Evolutionary conservation across 2,329 filamentous ascomycete species (phyloP).

Genomic region (Cryphonectria naterciae): DNA sequence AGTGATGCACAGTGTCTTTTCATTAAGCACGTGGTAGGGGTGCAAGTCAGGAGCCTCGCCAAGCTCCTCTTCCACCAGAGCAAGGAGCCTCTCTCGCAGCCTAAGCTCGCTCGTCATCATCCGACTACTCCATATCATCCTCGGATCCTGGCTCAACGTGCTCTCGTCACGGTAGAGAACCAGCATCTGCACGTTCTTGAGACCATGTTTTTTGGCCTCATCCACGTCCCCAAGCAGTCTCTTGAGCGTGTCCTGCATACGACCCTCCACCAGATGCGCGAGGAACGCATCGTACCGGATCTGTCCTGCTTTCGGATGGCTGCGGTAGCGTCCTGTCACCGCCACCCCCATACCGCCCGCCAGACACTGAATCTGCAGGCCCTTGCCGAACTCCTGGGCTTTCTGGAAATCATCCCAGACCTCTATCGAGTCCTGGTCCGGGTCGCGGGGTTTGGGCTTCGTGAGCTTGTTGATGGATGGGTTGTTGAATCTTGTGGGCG

Average conservation of each 20-base stretch:
- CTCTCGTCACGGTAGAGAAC: conserved; percentile 17
- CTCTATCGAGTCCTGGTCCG: not conserved
- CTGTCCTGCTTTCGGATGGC: conserved; percentile 4
- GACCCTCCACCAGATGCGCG: conserved; percentile 13
- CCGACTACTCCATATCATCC: conserved; percentile 12
- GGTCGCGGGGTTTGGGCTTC: conserved; percentile 8
- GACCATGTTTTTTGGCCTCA: conserved; percentile 6
- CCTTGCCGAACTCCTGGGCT: conserved; percentile 8
- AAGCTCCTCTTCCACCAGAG: conserved; percentile 11
- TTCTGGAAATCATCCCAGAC: conserved; percentile 10
- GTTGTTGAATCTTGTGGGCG: not conserved
- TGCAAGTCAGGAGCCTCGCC: conserved; percentile 7
- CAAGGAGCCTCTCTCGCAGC: conserved; percentile 5
- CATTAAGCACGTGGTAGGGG: conserved; percentile 13
- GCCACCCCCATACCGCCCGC: conserved; percentile 15
- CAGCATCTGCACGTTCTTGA: not conserved
- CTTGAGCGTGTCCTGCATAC: conserved; percentile 19
- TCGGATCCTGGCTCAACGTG: conserved; percentile 10
- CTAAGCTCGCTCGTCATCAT: conserved; percentile 1
- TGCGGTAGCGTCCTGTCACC: conserved; percentile 11
- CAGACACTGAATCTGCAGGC: conserved; percentile 14
- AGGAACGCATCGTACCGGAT: conserved; percentile 9
- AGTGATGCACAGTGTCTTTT: conserved; percentile 11
- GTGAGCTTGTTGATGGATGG: conserved; percentile 8
- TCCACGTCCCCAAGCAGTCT: conserved; percentile 5